Base-by-base conservation (phyloP, 805 yeast genomes). In the Sugiyamaella valdiviana region DNA sequence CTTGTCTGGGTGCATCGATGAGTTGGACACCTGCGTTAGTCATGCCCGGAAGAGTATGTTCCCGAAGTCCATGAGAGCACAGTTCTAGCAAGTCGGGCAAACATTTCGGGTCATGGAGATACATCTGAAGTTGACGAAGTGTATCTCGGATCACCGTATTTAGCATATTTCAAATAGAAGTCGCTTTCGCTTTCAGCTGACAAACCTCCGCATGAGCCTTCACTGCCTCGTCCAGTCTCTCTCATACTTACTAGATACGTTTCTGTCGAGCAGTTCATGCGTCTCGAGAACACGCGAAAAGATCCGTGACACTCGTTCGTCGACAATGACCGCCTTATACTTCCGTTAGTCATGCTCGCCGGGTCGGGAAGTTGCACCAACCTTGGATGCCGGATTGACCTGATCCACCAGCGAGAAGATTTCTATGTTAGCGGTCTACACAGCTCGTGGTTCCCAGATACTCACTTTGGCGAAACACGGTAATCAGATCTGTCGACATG, bases 1-100 rank as follows among this genome's bases (percentile, higher is more conserved):
- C 74, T 39, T 76, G 76, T 54, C 95, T 73, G 38, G 68, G 70
- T 21, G 76, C 71, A 55, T 84, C 91, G 16, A 87, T 24, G 9
- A 50, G 19, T 32, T 55, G 55, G 15, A 55, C 53, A 21, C 52
- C 48, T 46, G 23, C 14, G 32, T 26, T 26, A 26, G 32, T n/a
- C n/a, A n/a, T n/a, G 19, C n/a, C 39, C 15, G 19, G 9, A 39
- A n/a, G 42, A 39, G 10, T 19, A 5, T 5, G 35, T 12, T 15
- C 15, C 39, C 15, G n/a, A n/a, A 29, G n/a, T 29, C 12, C n/a
- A n/a, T 29, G 14, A n/a, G 36, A 12, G 14, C 36, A 29, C 12
- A 29, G n/a, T 12, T 29, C n/a, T 12, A 12, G n/a, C 12, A 29
- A 29, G 12, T 29, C n/a, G 12, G 36, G 36, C n/a, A 29, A n/a